Conservation (phyloP, 2,329 filamentous ascomycete species). For the Fusarium torulosum region DNA sequence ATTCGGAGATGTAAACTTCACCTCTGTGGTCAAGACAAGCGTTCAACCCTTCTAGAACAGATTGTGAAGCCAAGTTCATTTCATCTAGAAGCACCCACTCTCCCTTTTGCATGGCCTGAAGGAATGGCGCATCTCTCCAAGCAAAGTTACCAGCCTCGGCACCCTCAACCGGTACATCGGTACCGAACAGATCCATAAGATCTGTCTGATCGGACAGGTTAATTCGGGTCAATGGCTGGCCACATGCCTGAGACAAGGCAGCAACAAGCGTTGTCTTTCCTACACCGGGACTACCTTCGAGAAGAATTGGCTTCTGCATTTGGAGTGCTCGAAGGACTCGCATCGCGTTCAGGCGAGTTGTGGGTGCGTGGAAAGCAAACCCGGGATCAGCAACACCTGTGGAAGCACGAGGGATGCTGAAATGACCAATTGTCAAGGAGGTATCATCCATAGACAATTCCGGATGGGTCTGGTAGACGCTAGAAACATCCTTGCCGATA, state of each 20-base stretch:
- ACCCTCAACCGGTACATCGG: conserved; percentile 95
- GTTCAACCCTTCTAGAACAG: conserved; percentile 94
- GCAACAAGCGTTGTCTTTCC: conserved; percentile 95
- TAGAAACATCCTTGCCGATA: conserved; percentile 70
- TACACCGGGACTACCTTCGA: conserved; percentile 98
- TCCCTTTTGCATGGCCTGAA: conserved; percentile 95
- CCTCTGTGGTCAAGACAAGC: conserved; percentile 97
- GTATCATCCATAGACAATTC: conserved; percentile 66
- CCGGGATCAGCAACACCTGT: conserved; percentile 54
- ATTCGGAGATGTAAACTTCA: conserved; percentile 93
- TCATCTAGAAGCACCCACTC: conserved; percentile 98
- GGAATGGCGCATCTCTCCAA: conserved; percentile 95
- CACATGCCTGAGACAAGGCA: conserved; percentile 83
- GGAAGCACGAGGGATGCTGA: conserved; percentile 70
- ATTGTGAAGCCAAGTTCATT: conserved; percentile 98
- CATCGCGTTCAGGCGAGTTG: conserved; percentile 90
- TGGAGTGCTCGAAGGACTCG: conserved; percentile 90
- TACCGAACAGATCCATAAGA: conserved; percentile 96
- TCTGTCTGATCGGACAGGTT: conserved; percentile 99
- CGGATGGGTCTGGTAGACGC: conserved; percentile 74
- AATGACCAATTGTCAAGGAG: conserved; percentile 77
- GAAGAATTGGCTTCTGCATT: conserved; percentile 87
- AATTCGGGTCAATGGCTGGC: conserved; percentile 88
- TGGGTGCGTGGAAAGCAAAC: conserved; percentile 84
- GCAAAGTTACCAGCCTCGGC: conserved; percentile 90